phyloP scores from a whole-genome alignment of 805 yeast genomes.

The Ogataea glucozyma region DNA sequence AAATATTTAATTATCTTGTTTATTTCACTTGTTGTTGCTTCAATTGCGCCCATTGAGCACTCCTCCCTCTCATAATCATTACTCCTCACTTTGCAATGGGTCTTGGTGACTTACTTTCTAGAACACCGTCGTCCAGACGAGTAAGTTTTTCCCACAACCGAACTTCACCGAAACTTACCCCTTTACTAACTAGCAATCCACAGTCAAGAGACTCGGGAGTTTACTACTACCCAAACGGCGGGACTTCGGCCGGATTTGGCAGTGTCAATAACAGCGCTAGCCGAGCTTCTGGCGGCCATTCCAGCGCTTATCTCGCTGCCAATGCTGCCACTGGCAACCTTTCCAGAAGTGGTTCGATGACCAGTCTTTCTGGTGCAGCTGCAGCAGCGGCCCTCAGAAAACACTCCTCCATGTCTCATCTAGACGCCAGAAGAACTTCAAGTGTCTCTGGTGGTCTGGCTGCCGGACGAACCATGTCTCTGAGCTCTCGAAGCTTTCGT shows the following conservation, averaged over 20 bases:
- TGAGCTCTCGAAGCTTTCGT: conserved; percentile 33
- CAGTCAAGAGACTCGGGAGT: conserved; percentile 31
- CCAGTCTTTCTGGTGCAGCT: conserved; percentile 32
- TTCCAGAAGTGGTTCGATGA: conserved; percentile 27
- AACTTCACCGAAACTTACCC: not conserved
- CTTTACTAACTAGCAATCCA: not conserved
- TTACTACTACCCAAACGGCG: conserved; percentile 21
- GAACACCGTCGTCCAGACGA: conserved; percentile 30
- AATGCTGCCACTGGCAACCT: conserved; percentile 24
- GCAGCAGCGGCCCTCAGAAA: conserved; percentile 35
- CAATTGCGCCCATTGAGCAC: not conserved
- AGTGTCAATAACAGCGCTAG: not conserved
- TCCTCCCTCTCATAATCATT: not conserved
- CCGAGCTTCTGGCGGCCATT: conserved; percentile 6
- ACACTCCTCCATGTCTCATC: conserved; percentile 21
- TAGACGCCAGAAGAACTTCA: not conserved
- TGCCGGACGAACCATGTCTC: conserved; percentile 34
- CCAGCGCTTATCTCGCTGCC: conserved; percentile 28
- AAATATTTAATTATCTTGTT: not conserved
- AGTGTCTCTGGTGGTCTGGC: not conserved
- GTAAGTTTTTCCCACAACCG: conserved; percentile 18
- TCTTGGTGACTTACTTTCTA: conserved; percentile 27
- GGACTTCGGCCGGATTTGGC: not conserved
- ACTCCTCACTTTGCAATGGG: conserved; percentile 21
- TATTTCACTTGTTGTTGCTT: not conserved